These are phyloP conservation scores for Corinectria fuckeliana DNA, from an alignment of 2,329 filamentous ascomycete species.

Conservation along the genomic window DNA sequence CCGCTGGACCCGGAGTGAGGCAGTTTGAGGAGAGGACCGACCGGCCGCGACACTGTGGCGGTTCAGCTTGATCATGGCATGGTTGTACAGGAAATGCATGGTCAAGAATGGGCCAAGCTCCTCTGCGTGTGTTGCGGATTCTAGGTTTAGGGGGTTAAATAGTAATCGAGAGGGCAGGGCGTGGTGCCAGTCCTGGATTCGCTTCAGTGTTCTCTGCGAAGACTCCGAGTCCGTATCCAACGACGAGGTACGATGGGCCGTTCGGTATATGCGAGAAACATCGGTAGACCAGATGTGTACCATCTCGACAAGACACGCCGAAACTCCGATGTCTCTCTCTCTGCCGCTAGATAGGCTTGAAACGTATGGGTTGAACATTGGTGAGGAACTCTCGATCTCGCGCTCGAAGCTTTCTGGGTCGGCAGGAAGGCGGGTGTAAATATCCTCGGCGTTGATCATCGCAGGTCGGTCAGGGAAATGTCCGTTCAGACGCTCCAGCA, in stretches of 20 bases:
- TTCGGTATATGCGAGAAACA: constrained; percentile 61
- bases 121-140: constrained; percentile 59
- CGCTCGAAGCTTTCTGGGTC: constrained; percentile 67
- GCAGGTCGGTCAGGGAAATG: constrained; percentile 61
- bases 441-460: constrained; percentile 67
- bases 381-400: constrained; percentile 61
- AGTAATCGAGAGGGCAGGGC: constrained; percentile 61
- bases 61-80: constrained; percentile 68
- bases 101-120: constrained; percentile 65
- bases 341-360: constrained; percentile 28
- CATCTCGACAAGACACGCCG: constrained; percentile 68
- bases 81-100: constrained; percentile 72
- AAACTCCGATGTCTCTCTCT: constrained; percentile 51
- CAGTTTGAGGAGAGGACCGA: constrained; percentile 48
- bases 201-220: constrained; percentile 55
- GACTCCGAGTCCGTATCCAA: constrained; percentile 38
- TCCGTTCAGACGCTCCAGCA: constrained; percentile 72
- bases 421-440: constrained; percentile 71
- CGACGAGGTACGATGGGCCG: constrained; percentile 39
- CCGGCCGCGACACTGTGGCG: constrained; percentile 58
- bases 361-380: constrained; percentile 63
- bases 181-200: constrained; percentile 64
- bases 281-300: constrained; percentile 70
- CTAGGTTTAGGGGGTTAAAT: constrained; percentile 64
- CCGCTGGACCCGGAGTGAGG: constrained; percentile 53